Base-by-base conservation (phyloP, 2,329 filamentous ascomycete genomes). In the Decorospora gaudefroyi region DNA sequence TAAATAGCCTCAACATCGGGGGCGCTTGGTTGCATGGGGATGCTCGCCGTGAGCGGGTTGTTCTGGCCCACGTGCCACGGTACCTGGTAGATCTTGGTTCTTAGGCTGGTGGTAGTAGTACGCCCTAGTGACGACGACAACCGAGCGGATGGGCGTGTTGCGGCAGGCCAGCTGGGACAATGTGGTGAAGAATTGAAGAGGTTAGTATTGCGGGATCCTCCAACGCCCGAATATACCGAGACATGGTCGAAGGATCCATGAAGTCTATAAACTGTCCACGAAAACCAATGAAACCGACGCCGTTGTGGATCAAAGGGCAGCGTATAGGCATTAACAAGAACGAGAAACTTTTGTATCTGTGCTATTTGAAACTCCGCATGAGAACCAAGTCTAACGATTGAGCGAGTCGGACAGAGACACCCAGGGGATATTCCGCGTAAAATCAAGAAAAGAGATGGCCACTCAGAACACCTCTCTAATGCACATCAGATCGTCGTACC, bases 401-500 rank as follows among this genome's bases (percentile, higher is more conserved):
- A 45, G 15, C 37, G 42, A 48, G 30, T 35, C 32, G 41, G 32
- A 40, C 29, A n/a, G n/a, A n/a, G 43, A 49, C 46, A 42, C 36
- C 29, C 37, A 40, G 43, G 52, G 53, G 51, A 61, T 62, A 63
- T 57, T 52, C 53, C 46, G 49, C 53, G 46, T 42, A 25, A 21
- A 42, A 34, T 28, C 43, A 46, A 51, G 18, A 8, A 38, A 47
- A 26, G 45, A 33, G 38, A 46, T 34, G 42, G 44, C 55, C 50
- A 42, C 51, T 57, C 42, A 48, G 26, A 59, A 63, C 62, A 63
- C 61, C 62, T 52, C 55, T 66, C 48, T 57, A 59, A 66, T 68
- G 64, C 61, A 64, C 57, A 66, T 65, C 59, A 55, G 51, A 39
- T 64, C 59, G 55, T 65, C 57, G 55, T 62, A 61, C 57, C 63